Percentiles rank a stretch among this genome's conserved stretches.
Conservation (phyloP, 805 yeast species). For the Metschnikowia peoriensis region DNA sequence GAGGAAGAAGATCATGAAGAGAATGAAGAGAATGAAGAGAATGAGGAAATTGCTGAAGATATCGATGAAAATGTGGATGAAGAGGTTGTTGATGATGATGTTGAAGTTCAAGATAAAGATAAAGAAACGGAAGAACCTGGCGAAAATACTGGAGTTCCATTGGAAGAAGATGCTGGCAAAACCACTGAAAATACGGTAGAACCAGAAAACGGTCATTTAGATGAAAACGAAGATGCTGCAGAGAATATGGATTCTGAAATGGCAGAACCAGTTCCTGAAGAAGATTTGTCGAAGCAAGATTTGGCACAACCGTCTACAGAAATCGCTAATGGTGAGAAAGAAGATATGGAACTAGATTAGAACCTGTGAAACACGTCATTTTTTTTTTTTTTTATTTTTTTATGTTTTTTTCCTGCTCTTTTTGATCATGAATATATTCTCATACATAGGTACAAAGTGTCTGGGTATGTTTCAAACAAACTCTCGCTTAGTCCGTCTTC, state of each 20-base stretch:
- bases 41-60: constrained; percentile 12
- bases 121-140: background rate
- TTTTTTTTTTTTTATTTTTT: background rate
- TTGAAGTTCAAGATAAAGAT: background rate
- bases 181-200: background rate
- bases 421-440: constrained; percentile 2
- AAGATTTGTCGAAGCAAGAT: too few relatives aligned
- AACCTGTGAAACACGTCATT: background rate
- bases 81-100: background rate
- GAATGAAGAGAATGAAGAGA: constrained; percentile 11
- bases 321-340: background rate
- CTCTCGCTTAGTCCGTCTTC: constrained; percentile 18
- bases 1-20: constrained; percentile 1
- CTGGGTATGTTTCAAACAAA: background rate
- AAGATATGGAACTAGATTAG: constrained; percentile 3
- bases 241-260: background rate
- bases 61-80: constrained; percentile 2
- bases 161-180: background rate
- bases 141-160: background rate
- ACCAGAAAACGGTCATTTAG: background rate
- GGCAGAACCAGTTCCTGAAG: background rate
- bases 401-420: background rate
- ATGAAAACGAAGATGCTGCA: background rate
- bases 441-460: background rate
- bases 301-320: background rate